Evolutionary conservation across 495 filamentous ascomycete species (phyloP), one percentile per base, ranked within the genome.

Genomic region (Penicillium ucsense): DNA sequence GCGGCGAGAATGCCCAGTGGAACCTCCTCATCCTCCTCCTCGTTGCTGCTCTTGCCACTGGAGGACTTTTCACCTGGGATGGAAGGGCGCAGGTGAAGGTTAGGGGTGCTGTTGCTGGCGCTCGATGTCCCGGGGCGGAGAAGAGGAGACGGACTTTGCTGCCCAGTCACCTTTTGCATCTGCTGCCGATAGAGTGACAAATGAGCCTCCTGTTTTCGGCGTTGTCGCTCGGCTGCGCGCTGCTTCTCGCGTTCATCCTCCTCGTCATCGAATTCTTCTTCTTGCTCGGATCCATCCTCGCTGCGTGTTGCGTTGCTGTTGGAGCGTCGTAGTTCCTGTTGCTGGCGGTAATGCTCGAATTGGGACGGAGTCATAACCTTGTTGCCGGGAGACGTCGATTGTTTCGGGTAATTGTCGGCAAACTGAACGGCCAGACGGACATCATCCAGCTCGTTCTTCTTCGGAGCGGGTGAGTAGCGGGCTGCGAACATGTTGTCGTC

Each of bases 81-180:
- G 12, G 67, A 62, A 8, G 63, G 55, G 5, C 60, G 63, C 8
- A 51, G 52, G 10, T 58, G 45, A 11, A 77, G 52, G 50, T 71
- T 74, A 11, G 74, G 73, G 11, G 70, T 63, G 50, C 73, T 76
- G 51, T 45, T 65, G 51, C 62, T 75, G 6, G 63, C 64, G 33
- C 64, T 64, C 39, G 65, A 68, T 56, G 65, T 54, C 29, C 61
- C 60, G 32, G 72, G 67, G 27, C 67, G 70, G 7, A 70, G 59
- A 5, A 59, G 55, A 12, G 63, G 62, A 52, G 64, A 74, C 1
- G 73, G 57, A 41, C 74, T 76, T 45, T 72, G 63, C 54, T 88
- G 86, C 41, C 90, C 90, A 6, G 88, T 94, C 12, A 94, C 84
- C 59, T 95, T 95, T 87, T 89, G 94, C 89, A 96, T 94, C 62